Conservation (phyloP, 2,329 filamentous ascomycete species). For the Diplocarpon rosae region DNA sequence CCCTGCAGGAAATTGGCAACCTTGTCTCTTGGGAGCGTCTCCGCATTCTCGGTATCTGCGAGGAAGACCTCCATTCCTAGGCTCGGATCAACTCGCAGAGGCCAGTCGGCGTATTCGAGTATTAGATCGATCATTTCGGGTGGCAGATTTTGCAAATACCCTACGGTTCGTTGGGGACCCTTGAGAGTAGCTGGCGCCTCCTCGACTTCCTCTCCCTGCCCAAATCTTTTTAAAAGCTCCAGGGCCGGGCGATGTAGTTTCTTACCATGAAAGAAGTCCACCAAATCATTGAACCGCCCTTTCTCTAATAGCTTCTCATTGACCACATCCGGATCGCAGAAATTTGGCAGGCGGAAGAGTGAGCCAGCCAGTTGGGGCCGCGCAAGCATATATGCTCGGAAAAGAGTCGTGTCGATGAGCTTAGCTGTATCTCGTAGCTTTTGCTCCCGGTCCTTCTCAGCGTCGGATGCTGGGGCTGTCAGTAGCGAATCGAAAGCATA, state of each 20-base stretch:
- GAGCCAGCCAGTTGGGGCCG: conserved; percentile 75
- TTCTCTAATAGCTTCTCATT: conserved; percentile 85
- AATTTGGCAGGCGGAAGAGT: conserved; percentile 91
- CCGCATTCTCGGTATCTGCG: conserved; percentile 88
- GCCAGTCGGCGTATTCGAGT: conserved; percentile 85
- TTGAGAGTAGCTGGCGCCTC: conserved; percentile 48
- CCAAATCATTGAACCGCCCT: conserved; percentile 80
- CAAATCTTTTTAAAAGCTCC: conserved; percentile 72
- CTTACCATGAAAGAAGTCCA: conserved; percentile 97
- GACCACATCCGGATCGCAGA: conserved; percentile 91
- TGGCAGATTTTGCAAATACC: conserved; percentile 80
- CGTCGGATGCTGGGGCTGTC: conserved; percentile 30
- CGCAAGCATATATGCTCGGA: conserved; percentile 90
- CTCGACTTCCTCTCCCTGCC: conserved; percentile 43
- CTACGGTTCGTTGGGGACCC: conserved; percentile 74
- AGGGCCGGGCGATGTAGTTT: conserved; percentile 81
- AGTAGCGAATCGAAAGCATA: conserved; percentile 46
- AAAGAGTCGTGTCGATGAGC: conserved; percentile 86
- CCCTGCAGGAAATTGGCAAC: conserved; percentile 64
- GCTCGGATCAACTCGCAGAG: conserved; percentile 58
- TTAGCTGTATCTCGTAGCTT: conserved; percentile 67
- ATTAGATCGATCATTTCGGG: conserved; percentile 84
- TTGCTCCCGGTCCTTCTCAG: conserved; percentile 49
- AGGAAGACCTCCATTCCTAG: conserved; percentile 88
- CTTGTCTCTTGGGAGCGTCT: conserved; percentile 67